Conservation (phyloP, 345 rosid genomes). For the Dipteronia sinensis region DNA sequence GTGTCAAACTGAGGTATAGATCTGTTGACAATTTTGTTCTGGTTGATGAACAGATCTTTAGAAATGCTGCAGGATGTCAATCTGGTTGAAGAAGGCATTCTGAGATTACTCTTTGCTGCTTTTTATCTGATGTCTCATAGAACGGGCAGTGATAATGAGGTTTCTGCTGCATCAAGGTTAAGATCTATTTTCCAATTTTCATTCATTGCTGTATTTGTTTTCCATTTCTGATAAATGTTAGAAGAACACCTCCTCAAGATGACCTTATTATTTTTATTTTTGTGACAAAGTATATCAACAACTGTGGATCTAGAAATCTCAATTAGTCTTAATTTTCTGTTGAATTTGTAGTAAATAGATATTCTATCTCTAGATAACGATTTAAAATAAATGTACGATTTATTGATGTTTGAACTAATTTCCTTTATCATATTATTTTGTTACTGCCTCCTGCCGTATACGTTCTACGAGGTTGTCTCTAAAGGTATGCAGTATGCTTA, state of each 20-base stretch:
- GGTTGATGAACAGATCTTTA: slow-evolving; percentile 66
- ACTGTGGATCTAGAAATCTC: neutral
- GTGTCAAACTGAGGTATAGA: slow-evolving; percentile 5
- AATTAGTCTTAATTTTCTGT: neutral
- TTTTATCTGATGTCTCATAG: slow-evolving; percentile 68
- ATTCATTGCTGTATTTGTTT: slow-evolving; percentile 12
- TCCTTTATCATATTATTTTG: too few relatives aligned
- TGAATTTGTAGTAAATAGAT: neutral
- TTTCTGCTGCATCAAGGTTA: slow-evolving; percentile 89
- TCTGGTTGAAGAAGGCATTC: slow-evolving; percentile 90
- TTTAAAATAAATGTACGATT: neutral
- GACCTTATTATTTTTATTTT: neutral
- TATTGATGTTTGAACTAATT: slow-evolving; percentile 3
- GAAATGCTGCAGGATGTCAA: slow-evolving; percentile 74
- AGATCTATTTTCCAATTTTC: slow-evolving; percentile 19
- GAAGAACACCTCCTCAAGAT: neutral
- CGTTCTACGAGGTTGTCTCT: neutral
- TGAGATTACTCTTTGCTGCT: slow-evolving; percentile 77
- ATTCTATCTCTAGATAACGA: neutral
- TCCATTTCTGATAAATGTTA: neutral
- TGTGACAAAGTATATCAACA: neutral
- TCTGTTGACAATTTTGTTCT: slow-evolving; percentile 16
- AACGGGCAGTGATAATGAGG: slow-evolving; percentile 69
- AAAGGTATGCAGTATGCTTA: neutral
- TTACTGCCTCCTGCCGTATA: neutral